Evolutionary conservation across 2,329 filamentous ascomycete genomes (phyloP), one percentile per base, ranked within the genome.

Genomic region (Paecilomyces sp.): DNA sequence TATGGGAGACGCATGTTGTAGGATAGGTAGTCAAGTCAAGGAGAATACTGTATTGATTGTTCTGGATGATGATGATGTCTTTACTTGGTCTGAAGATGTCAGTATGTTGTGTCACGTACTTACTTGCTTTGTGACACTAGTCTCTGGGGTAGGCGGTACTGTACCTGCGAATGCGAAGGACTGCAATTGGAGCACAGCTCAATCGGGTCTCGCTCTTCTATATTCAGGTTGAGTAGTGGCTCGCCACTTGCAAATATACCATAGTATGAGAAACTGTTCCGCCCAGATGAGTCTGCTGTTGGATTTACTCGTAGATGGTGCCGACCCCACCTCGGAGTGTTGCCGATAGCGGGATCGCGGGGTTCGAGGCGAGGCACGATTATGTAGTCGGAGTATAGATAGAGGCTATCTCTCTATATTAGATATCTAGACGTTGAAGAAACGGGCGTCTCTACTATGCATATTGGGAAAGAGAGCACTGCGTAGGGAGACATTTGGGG

Each of bases 1-100:
- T 85, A 85, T 47, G 78, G 76, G 57, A 85, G 77, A 67, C 81
- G 81, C 82, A 85, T 85, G 22, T 36, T 74, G 63, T n/a, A 9
- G 33, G 24, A 6, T 28, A 28, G 25, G 25, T 6, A 31, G 47
- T 28, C 13, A 25, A 11, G 8, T 3, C 7, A 18, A 47, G 5
- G 41, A 15, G 18, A 18, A 3, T 47, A 8, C 22, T 18, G 41
- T 47, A 18, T 47, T 3, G 41, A 47, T 47, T 5, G 15, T 18
- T 18, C 41, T 47, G 41, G 15, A 36, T 13, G 36, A n/a, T 7
- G 7, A 8, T 47, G 18, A 47, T n/a, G 3, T 7, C 41, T 47
- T 47, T 18, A 47, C 15, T 47, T 47, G 18, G 41, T 18, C n/a
- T 11, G 41, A 47, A 18, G 41, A 47, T 41, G 36, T n/a, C 13